Percentiles rank a stretch among this genome's conserved stretches.
Evolutionary conservation across 1,139 yeast genomes (phyloP).

Genomic region (Nakaseomyces bracarensis): DNA sequence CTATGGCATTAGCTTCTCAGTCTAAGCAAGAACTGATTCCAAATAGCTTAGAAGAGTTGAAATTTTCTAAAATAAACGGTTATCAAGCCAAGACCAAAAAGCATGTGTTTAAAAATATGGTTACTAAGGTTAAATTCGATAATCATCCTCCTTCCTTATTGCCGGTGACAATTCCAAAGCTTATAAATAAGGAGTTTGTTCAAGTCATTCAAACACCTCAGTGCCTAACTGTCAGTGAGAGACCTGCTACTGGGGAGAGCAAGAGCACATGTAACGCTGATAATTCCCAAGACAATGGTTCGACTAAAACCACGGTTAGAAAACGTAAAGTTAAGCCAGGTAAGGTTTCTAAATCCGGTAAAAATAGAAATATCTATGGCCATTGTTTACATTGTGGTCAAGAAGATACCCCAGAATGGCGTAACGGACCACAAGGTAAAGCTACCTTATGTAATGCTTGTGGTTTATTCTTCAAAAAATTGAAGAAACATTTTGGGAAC

Average conservation of each 20-base stretch:
- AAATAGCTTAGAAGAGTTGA: no score
- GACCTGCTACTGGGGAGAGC: no score
- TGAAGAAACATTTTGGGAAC: slow-evolving; percentile 2
- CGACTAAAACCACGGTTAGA: not conserved
- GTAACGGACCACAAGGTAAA: slow-evolving; percentile 81
- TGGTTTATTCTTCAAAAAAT: slow-evolving; percentile 47
- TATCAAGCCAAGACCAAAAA: not conserved
- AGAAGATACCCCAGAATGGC: slow-evolving; percentile 60
- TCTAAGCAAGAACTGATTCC: not conserved
- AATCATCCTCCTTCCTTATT: not conserved
- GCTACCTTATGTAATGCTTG: slow-evolving; percentile 85
- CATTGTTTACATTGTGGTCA: slow-evolving; percentile 4
- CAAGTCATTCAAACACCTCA: slow-evolving; percentile 1
- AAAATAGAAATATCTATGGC: slow-evolving; percentile 2
- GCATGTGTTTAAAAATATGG: not conserved
- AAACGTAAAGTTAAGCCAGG: slow-evolving; percentile 5
- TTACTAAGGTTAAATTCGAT: not conserved
- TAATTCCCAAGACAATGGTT: not conserved
- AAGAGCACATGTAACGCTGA: not conserved
- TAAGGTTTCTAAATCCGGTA: slow-evolving; percentile 6
- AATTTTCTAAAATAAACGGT: not conserved
- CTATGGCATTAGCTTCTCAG: not conserved
- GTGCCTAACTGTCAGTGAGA: not conserved
- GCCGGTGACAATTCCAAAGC: slow-evolving; percentile 1
- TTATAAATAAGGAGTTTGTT: not conserved